phyloP scores from a whole-genome alignment of 208 protist genomes.

The Angomonas deanei region DNA sequence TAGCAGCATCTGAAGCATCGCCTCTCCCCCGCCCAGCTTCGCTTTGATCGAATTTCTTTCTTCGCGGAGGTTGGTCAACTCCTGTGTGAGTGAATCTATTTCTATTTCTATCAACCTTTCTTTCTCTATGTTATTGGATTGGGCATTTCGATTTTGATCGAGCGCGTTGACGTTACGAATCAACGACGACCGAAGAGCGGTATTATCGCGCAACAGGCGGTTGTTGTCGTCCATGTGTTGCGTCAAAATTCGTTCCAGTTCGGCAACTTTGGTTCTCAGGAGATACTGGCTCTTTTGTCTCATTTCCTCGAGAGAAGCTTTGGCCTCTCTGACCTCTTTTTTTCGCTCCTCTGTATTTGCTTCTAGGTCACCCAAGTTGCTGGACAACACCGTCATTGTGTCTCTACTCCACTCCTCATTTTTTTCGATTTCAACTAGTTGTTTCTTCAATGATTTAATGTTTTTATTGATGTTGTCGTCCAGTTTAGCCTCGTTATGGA shows the following conservation, averaged over 20 bases:
- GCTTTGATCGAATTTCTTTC: conserved; percentile 7
- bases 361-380: neutral
- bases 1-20: conserved; percentile 38
- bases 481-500: neutral
- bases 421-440: neutral
- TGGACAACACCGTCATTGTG: neutral
- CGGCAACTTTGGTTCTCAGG: conserved; percentile 7
- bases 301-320: neutral
- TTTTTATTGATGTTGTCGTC: neutral
- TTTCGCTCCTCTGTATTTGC: neutral
- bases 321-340: neutral
- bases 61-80: neutral
- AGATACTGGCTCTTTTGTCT: neutral
- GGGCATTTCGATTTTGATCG: conserved; percentile 2
- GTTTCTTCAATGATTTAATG: neutral
- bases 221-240: conserved; percentile 20
- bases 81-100: neutral
- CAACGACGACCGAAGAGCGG: conserved; percentile 18
- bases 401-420: neutral
- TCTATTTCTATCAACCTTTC: conserved; percentile 18
- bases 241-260: conserved; percentile 13
- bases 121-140: neutral
- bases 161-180: conserved; percentile 16
- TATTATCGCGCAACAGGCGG: conserved; percentile 24
- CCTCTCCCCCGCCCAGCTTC: conserved; percentile 5